These are phyloP conservation scores for Elaphomyces granulatus DNA, from an alignment of 495 filamentous ascomycete species.

Conservation along the genomic window DNA sequence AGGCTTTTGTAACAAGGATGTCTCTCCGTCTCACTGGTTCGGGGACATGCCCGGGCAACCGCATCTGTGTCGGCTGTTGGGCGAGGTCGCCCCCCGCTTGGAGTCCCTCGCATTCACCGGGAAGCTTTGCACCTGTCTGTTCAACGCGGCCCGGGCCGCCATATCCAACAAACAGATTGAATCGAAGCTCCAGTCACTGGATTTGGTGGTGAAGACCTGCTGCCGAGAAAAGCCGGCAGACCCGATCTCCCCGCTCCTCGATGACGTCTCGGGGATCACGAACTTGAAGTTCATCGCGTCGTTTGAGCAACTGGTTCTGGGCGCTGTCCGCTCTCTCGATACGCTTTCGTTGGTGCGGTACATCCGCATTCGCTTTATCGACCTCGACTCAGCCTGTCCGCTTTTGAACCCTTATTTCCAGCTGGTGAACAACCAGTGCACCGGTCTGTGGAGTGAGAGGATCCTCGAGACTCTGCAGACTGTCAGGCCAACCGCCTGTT, in stretches of 20 bases:
- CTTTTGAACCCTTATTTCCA: constrained; percentile 55
- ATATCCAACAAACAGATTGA: constrained; percentile 26
- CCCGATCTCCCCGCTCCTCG: constrained; percentile 12
- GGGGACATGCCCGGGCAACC: constrained; percentile 11
- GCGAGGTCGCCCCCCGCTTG: constrained; percentile 38
- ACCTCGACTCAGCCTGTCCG: constrained; percentile 41
- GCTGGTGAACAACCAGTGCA: constrained; percentile 39
- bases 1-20: constrained; percentile 47
- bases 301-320: constrained; percentile 49
- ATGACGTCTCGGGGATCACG: constrained; percentile 49
- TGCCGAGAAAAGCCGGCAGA: constrained; percentile 37
- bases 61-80: constrained; percentile 43
- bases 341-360: constrained; percentile 38
- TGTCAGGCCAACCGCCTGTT: constrained; percentile 39
- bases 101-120: constrained; percentile 55
- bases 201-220: constrained; percentile 55
- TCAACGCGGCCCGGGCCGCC: constrained; percentile 28
- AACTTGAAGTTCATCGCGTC: constrained; percentile 51
- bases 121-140: constrained; percentile 46
- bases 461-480: constrained; percentile 42
- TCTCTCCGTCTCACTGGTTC: constrained; percentile 16
- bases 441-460: constrained; percentile 53
- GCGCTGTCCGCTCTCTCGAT: constrained; percentile 42
- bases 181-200: constrained; percentile 41
- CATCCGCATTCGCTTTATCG: constrained; percentile 56